Evolutionary conservation across 1,284 basidiomycete species (phyloP), one percentile per base, ranked within the genome.

Genomic region (Schizophyllum amplum): DNA sequence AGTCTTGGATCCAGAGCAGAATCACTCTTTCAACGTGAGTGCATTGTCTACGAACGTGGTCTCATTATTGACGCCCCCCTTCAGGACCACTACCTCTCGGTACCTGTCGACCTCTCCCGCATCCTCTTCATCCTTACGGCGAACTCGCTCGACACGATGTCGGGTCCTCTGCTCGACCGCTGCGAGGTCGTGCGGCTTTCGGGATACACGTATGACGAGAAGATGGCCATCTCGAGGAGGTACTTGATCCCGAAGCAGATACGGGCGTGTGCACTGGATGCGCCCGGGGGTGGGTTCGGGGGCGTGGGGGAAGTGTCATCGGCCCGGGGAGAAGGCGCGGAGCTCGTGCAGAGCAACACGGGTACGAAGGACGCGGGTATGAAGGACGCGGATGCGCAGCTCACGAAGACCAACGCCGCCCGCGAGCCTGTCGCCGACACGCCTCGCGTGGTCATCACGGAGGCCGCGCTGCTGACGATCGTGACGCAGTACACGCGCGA

Each of bases 1-100:
- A 67, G 93, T 94, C 22, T 76, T 96, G 58, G 93, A 96, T 66
- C 93, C 93, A 0, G 93, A 96, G 67, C 93, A 96, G 72, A 96
- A 95, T 63, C 82, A 87, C 65, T 80, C 85, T 0, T 95, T 95
- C 71, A 85, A 85, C 71, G 81, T 87, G 66, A 60, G 83, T 75
- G 25, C 58, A 64, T 17, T 66, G 13, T 33, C 5, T 13, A 13
- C 27, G 6, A 63, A 55, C 56, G 64, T 26, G 20, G 21, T 50
- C 25, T 33, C 50, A 24, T 15, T 42, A 11, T 24, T 54, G 20
- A 47, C 47, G 11, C 55, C 25, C 22, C 53, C 21, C n/a, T 57
- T 51, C 4, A 94, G 84, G 93, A 96, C 68, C 92, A 95, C 69
- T 95, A 96, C 64, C 81, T 92, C 71, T 92, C 94, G 63, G 89